Conservation (phyloP, 495 filamentous ascomycete species). For the Bombardia bombarda region DNA sequence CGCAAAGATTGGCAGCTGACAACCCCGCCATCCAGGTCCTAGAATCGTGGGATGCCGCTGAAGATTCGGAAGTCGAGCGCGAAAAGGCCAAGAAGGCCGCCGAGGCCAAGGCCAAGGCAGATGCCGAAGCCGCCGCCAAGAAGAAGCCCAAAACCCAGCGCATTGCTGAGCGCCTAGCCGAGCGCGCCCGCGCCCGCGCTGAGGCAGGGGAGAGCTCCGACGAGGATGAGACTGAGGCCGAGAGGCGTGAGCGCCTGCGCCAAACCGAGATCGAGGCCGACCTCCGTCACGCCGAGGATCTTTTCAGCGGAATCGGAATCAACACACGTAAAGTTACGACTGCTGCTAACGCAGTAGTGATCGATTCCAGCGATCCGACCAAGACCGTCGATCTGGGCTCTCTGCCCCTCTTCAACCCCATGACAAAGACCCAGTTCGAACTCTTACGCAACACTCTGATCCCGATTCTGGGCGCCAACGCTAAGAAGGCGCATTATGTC, state of each 20-base stretch:
- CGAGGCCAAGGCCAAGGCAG: slow-evolving; percentile 80
- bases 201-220: slow-evolving; percentile 51
- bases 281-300: slow-evolving; percentile 81
- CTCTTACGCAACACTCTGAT: slow-evolving; percentile 63
- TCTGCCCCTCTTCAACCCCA: slow-evolving; percentile 81
- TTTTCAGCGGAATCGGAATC: slow-evolving; percentile 75
- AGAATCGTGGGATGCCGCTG: slow-evolving; percentile 94
- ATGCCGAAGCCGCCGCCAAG: slow-evolving; percentile 81
- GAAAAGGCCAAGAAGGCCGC: slow-evolving; percentile 86
- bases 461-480: slow-evolving; percentile 62
- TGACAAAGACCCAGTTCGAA: slow-evolving; percentile 75
- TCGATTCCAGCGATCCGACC: slow-evolving; percentile 61
- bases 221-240: slow-evolving; percentile 64
- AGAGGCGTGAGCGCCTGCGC: slow-evolving; percentile 63
- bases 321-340: slow-evolving; percentile 52
- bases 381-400: slow-evolving; percentile 70
- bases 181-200: slow-evolving; percentile 39
- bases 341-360: slow-evolving; percentile 54
- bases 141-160: slow-evolving; percentile 88
- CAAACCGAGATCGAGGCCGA: slow-evolving; percentile 80
- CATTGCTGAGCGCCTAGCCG: slow-evolving; percentile 65
- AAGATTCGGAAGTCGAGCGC: slow-evolving; percentile 93
- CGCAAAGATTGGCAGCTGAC: slow-evolving; percentile 11
- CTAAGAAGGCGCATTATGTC: slow-evolving; percentile 84
- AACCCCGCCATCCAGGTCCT: slow-evolving; percentile 53